Conservation (phyloP, 2,329 filamentous ascomycete genomes). For the Trichoderma breve region DNA sequence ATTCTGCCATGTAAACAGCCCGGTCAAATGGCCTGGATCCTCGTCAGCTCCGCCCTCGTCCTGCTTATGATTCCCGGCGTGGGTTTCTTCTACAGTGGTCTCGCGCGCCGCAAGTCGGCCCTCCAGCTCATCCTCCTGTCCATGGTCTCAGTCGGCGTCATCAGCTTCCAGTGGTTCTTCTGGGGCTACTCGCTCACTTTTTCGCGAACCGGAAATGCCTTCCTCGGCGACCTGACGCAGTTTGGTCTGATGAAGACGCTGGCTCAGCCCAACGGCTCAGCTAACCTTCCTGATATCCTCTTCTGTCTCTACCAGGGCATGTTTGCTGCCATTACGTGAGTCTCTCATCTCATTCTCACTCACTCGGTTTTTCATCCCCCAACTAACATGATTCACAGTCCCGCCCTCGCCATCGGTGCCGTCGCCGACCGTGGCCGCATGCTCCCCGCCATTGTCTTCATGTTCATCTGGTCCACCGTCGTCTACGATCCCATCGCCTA, state of each 20-base stretch:
- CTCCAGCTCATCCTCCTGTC: constrained; percentile 83
- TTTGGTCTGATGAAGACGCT: constrained; percentile 79
- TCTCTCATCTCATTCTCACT: constrained; percentile 21
- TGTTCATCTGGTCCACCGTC: constrained; percentile 69
- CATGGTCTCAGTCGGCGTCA: constrained; percentile 74
- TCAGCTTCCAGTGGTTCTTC: constrained; percentile 93
- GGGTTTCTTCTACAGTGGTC: constrained; percentile 91
- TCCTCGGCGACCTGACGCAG: constrained; percentile 77
- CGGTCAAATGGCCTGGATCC: constrained; percentile 80
- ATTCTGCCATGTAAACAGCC: constrained; percentile 46
- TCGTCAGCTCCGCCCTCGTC: constrained; percentile 73
- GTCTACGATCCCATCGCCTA: constrained; percentile 73
- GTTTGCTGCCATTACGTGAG: constrained; percentile 86
- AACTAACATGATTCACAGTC: constrained; percentile 33
- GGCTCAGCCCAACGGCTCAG: constrained; percentile 69
- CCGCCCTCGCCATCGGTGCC: constrained; percentile 58
- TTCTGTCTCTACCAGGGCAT: constrained; percentile 87
- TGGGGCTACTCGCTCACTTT: constrained; percentile 89
- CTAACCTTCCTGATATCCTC: constrained; percentile 73
- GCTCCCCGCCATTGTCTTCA: constrained; percentile 62
- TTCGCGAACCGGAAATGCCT: constrained; percentile 73
- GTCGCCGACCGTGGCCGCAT: constrained; percentile 61
- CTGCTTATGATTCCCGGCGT: constrained; percentile 92
- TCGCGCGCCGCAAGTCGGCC: constrained; percentile 84
- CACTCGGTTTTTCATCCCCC: background rate